Base-by-base conservation (phyloP, 2,329 filamentous ascomycete species). In the Allantophomopsis lycopodina region DNA sequence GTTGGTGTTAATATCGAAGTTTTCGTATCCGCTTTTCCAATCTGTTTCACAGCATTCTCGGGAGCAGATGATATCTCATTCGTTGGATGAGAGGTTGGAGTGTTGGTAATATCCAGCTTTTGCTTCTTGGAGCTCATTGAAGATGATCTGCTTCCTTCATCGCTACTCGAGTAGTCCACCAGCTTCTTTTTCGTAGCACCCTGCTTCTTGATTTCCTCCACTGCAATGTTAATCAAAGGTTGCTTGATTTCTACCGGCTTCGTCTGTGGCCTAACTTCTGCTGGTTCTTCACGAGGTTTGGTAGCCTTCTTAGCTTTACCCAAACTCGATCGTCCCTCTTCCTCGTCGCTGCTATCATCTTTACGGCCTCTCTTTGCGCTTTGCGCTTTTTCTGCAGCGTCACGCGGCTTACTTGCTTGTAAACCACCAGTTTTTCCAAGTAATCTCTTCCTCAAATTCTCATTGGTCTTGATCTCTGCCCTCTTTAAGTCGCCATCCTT, bases 281-380 rank as follows among this genome's bases (percentile, higher is more conserved):
- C 16, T 36, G 35, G 13, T 13, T 36, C 18, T 36, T 38, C 28
- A 16, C n/a, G 23, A 38, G 20, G 4, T 16, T 30, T 38, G 20
- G 18, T 17, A n/a, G 36, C 21, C 35, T 56, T 57, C 49, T 57
- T 57, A 31, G 52, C 51, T 34, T 48, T 55, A 23, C 55, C 55
- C 21, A 57, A 33, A n/a, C 45, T 46, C 39, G 55, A 55, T 35
- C 57, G 47, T 2, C 57, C 55, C 37, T 51, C 52, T 16, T 58
- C 56, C 23, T 60, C 57, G 42, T 58, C 56, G 37, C 56, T 58
- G 32, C 49, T 55, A 31, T 56, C 52, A 17, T 46, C 46, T 32
- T 35, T 48, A 37, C 50, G 39, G 11, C 38, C 48, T n/a, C 53
- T 46, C 44, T 55, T 56, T 15, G 49, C 48, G 43, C 50, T 56